Percentiles rank a stretch among this genome's conserved stretches.
These are phyloP conservation scores for Phytophthora pinifolia DNA, from an alignment of 352 stramenopile genomes.

Conservation along the genomic window DNA sequence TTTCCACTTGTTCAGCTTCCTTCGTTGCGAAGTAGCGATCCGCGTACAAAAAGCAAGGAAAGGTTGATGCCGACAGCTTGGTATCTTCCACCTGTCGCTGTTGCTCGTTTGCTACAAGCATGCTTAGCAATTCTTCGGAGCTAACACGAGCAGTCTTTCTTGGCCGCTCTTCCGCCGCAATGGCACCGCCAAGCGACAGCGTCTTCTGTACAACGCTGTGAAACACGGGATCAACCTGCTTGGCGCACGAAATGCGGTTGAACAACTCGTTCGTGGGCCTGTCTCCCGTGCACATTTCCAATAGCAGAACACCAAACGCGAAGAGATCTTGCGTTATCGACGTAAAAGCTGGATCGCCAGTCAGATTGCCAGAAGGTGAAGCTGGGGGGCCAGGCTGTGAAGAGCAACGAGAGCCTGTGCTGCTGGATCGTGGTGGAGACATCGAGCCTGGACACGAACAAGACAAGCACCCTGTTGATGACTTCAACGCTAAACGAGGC, in stretches of 20 bases:
- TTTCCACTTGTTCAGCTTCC: constrained; percentile 30
- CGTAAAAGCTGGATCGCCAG: constrained; percentile 2
- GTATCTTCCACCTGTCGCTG: constrained; percentile 11
- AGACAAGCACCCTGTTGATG: constrained; percentile 2
- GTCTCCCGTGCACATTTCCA: constrained; percentile 64
- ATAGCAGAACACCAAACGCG: constrained; percentile 64
- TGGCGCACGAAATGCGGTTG: constrained; percentile 45
- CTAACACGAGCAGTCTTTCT: constrained; percentile 8
- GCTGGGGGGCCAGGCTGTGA: constrained; percentile 19
- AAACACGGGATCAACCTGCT: constrained; percentile 52
- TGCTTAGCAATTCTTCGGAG: constrained; percentile 18
- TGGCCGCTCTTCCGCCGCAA: not conserved
- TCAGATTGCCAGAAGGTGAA: not conserved
- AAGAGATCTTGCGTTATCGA: constrained; percentile 48
- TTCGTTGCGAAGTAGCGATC: constrained; percentile 41
- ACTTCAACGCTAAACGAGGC: not conserved
- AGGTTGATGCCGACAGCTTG: constrained; percentile 16
- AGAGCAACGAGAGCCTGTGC: constrained; percentile 3
- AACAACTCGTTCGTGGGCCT: constrained; percentile 58
- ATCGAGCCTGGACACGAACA: constrained; percentile 1
- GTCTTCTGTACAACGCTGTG: constrained; percentile 34
- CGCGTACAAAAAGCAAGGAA: constrained; percentile 55
- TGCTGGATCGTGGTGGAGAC: constrained; percentile 5
- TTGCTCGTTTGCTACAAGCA: constrained; percentile 33
- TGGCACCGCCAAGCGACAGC: constrained; percentile 15